Base-by-base conservation (phyloP, 345 rosid genomes). In the Reutealis trisperma region DNA sequence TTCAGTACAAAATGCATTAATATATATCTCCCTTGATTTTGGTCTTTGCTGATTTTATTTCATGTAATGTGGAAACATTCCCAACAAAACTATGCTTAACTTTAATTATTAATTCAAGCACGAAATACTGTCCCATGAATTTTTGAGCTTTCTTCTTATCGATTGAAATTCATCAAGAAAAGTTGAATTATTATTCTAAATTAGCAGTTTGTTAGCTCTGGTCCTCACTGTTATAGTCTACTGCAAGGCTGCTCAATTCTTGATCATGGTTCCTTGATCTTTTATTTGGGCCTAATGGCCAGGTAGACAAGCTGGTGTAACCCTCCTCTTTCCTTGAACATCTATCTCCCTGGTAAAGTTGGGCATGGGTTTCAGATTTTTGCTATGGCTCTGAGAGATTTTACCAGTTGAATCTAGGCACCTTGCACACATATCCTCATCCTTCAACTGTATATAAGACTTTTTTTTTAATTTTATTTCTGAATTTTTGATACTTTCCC, bases 141-240 rank as follows among this genome's bases (percentile, higher is more conserved):
- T 32, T 27, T 27, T 24, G 34, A 61, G 37, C 51, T 54, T 55
- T 52, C 73, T 25, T 30, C 32, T 52, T 41, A 51, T 52, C 54
- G 73, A 51, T 6, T 69, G 60, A 25, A 69, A 34, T 52, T 67
- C 71, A 67, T 21, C 3, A 16, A 42, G 34, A 67, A 67, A 47
- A 54, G n/a, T 34, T 32, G 47, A 41, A 65, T 41, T 65, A 41
- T 5, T 69, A n/a, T 37, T 69, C 44, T 69, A 11, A 51, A 49
- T 32, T 30, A 24, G 41, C 41, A 52, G n/a, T 67, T 67, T 68
- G 58, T 37, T 69, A 18, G 12, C 51, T 49, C 58, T 62, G 15
- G 65, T 62, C 72, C 72, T 47, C 24, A 60, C 44, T 18, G 13
- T 19, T 27, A 41, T 32, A 55, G 37, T 9, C 44, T 51, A 47